These are phyloP conservation scores for Filosporella fistucella DNA, from an alignment of 495 filamentous ascomycete genomes.

Conservation along the genomic window DNA sequence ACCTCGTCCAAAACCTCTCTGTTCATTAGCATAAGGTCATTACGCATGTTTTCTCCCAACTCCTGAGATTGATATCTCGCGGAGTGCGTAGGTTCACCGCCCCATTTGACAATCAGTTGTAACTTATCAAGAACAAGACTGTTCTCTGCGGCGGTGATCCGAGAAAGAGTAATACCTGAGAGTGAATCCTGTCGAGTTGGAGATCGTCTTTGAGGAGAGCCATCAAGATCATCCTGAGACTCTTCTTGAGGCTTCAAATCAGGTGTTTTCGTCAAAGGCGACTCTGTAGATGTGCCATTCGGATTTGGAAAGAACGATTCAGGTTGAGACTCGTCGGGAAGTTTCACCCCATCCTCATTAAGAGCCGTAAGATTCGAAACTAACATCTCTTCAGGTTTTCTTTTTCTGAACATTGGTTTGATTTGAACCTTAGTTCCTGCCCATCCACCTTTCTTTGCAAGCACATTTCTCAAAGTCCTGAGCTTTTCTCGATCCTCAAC, in stretches of 20 bases:
- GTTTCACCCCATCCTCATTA: not conserved
- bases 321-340: no score
- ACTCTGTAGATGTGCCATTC: not conserved
- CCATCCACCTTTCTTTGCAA: conserved; percentile 89
- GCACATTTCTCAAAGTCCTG: conserved; percentile 71
- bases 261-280: not conserved
- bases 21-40: conserved; percentile 92
- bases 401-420: conserved; percentile 94
- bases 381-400: conserved; percentile 48
- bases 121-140: conserved; percentile 90
- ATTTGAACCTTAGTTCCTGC: conserved; percentile 98
- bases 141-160: conserved; percentile 84
- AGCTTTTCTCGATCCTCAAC: conserved; percentile 87
- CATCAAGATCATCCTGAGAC: conserved; percentile 2
- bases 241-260: not conserved
- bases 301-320: no score
- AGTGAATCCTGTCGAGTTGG: conserved; percentile 74
- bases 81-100: conserved; percentile 95
- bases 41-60: conserved; percentile 89
- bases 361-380: not conserved
- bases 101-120: conserved; percentile 98
- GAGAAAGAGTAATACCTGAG: conserved; percentile 79
- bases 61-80: conserved; percentile 95
- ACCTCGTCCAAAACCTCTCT: conserved; percentile 86
- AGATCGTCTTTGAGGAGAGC: conserved; percentile 11